Evolutionary conservation across 139 green algal genomes (phyloP).

Genomic region (Bryopsis sp.): DNA sequence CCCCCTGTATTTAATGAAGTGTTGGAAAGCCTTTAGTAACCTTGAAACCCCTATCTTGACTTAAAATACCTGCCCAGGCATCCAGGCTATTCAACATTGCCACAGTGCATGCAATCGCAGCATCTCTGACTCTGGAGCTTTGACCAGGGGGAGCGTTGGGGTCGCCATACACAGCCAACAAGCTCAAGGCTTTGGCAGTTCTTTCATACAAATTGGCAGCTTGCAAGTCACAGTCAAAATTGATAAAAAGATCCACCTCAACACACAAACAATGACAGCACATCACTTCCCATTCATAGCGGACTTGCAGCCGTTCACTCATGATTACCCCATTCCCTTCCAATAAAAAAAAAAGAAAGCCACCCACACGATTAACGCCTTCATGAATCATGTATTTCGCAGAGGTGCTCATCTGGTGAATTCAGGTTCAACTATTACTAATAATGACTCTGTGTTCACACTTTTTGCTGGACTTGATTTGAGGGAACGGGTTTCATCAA

Average conservation of each 20-base stretch:
- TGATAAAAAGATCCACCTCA: slow-evolving; percentile 85
- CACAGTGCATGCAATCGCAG: slow-evolving; percentile 22
- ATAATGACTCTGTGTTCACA: too few species aligned
- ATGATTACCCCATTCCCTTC: too few species aligned
- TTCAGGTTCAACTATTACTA: too few species aligned
- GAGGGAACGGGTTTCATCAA: neutral
- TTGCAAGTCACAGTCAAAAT: slow-evolving; percentile 88
- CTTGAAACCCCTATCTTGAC: too few species aligned
- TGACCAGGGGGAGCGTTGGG: slow-evolving; percentile 12
- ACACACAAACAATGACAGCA: neutral
- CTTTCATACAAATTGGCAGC: slow-evolving; percentile 76
- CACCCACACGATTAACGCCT: too few species aligned
- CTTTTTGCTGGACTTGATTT: neutral
- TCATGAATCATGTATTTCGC: too few species aligned
- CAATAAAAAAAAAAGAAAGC: slow-evolving; percentile 7
- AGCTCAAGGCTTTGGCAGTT: slow-evolving; percentile 23
- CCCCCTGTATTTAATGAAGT: too few species aligned
- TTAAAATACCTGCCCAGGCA: slow-evolving; percentile 42
- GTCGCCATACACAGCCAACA: slow-evolving; percentile 14
- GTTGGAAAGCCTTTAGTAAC: too few species aligned
- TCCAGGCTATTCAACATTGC: slow-evolving; percentile 53
- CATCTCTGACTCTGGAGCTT: neutral
- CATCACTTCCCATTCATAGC: neutral
- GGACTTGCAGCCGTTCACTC: too few species aligned
- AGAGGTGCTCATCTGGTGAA: neutral